Evolutionary conservation across 192 early-diverging fungal genomes (phyloP).

Genomic region (Backusella australiensis): DNA sequence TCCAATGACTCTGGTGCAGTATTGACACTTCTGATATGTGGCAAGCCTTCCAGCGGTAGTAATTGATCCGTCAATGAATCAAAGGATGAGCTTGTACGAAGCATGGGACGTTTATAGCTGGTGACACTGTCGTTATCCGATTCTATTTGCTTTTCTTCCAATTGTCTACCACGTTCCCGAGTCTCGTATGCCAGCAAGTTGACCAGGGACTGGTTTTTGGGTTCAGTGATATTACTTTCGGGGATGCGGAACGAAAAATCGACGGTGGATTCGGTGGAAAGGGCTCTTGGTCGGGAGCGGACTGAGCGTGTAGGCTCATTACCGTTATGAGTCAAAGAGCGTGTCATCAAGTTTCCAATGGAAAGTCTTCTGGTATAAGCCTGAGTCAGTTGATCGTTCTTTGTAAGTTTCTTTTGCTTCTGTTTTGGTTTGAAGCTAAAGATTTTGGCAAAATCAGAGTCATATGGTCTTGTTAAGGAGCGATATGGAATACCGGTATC

Average conservation of each 20-base stretch:
- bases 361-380: slow-evolving; percentile 5
- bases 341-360: slow-evolving; percentile 3
- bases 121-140: not conserved
- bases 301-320: not conserved
- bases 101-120: not conserved
- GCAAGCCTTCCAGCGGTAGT: slow-evolving; percentile 10
- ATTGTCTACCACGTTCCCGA: not conserved
- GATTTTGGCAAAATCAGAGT: slow-evolving; percentile 24
- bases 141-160: not conserved
- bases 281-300: slow-evolving; percentile 4
- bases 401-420: not conserved
- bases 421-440: slow-evolving; percentile 28
- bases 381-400: not conserved
- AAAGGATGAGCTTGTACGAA: slow-evolving; percentile 14
- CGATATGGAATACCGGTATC: slow-evolving; percentile 29
- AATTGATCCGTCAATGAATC: slow-evolving; percentile 24
- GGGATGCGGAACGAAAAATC: not conserved
- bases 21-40: not conserved
- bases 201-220: not conserved
- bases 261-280: not conserved
- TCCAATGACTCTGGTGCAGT: not conserved
- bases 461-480: slow-evolving; percentile 19
- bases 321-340: not conserved
- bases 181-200: not conserved
- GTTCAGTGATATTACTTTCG: not conserved